Conservation (phyloP, 805 yeast species). For the Schwanniomyces polymorphus region DNA sequence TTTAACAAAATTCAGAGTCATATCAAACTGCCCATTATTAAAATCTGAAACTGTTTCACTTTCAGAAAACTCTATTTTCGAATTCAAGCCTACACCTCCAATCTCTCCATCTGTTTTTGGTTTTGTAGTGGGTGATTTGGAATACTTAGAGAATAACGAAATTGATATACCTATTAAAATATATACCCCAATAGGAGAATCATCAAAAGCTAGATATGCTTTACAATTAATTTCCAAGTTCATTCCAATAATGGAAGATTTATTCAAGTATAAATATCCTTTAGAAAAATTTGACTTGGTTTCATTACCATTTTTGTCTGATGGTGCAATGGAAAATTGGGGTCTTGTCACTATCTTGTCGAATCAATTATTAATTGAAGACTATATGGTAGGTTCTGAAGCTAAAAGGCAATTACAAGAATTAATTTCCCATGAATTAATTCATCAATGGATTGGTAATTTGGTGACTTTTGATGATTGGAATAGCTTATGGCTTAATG, state of each 20-base stretch:
- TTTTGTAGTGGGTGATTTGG: constrained; percentile 68
- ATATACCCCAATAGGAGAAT: constrained; percentile 56
- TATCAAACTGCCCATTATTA: constrained; percentile 47
- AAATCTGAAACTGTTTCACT: constrained; percentile 12
- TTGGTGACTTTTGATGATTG: constrained; percentile 65
- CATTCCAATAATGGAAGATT: constrained; percentile 47
- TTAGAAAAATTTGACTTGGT: constrained; percentile 65
- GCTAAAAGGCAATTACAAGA: constrained; percentile 44
- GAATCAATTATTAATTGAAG: constrained; percentile 39
- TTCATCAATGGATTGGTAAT: constrained; percentile 83
- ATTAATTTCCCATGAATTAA: constrained; percentile 67
- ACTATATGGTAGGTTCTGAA: constrained; percentile 15
- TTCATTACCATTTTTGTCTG: constrained; percentile 68
- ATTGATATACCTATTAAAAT: constrained; percentile 45
- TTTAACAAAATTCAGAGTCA: constrained; percentile 43
- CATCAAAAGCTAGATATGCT: constrained; percentile 48
- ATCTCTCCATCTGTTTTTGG: constrained; percentile 68
- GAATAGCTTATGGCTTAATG: constrained; percentile 73
- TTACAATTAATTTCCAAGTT: constrained; percentile 46
- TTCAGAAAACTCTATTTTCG: constrained; percentile 29
- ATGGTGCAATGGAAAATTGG: constrained; percentile 83
- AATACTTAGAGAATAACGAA: constrained; percentile 30
- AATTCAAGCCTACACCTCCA: constrained; percentile 54
- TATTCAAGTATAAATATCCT: constrained; percentile 52
- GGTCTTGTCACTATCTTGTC: constrained; percentile 63